Conservation (phyloP, 352 stramenopile genomes). For the Globisporangium carolinianum region DNA sequence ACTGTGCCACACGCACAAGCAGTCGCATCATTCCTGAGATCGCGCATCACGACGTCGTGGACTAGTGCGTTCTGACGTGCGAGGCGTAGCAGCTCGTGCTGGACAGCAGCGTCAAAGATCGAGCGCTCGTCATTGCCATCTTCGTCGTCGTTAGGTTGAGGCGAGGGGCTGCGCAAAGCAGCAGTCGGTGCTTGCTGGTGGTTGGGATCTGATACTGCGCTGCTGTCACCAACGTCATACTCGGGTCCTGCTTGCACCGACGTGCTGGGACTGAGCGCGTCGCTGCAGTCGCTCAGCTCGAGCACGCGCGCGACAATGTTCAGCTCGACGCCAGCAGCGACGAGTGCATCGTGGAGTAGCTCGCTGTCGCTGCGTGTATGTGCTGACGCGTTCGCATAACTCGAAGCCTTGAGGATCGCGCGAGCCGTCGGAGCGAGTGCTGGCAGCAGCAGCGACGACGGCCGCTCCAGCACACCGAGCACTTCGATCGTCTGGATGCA, state of each 20-base stretch:
- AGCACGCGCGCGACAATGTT: constrained; percentile 23
- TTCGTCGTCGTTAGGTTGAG: neutral
- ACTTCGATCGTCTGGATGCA: constrained; percentile 24
- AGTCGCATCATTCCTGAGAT: too few species aligned
- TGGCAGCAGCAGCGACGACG: neutral
- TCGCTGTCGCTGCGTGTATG: constrained; percentile 11
- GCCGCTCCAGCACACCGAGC: constrained; percentile 7
- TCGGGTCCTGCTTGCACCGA: too few species aligned
- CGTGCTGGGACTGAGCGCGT: too few species aligned
- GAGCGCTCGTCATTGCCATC: neutral
- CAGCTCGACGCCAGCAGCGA: constrained; percentile 28
- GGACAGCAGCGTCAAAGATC: constrained; percentile 5
- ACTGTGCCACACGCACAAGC: neutral
- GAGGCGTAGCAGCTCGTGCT: neutral
- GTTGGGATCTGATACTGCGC: too few species aligned
- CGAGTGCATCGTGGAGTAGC: constrained; percentile 17
- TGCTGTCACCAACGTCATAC: too few species aligned
- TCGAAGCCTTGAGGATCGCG: too few species aligned
- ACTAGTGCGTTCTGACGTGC: neutral
- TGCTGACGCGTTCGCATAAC: neutral
- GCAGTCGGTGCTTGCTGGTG: too few species aligned
- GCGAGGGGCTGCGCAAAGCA: neutral
- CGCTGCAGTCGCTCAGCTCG: neutral
- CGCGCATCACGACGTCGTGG: neutral
- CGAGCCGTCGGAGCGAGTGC: neutral